Evolutionary conservation across 2,329 filamentous ascomycete genomes (phyloP).

Genomic region (Phaeoacremonium minimum): DNA sequence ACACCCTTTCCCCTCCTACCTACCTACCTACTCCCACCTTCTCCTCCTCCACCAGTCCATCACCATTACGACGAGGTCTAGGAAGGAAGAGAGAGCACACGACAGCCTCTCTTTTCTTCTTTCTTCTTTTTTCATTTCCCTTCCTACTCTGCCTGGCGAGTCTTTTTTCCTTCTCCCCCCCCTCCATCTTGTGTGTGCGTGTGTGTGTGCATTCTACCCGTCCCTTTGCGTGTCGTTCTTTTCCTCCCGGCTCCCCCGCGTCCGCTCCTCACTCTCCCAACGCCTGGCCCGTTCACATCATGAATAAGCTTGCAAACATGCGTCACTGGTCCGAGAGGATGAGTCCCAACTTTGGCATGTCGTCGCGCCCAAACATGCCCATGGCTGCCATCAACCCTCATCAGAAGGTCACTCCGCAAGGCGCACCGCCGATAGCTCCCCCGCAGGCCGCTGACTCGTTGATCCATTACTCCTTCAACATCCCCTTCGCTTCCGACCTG

Average conservation of each 20-base stretch:
- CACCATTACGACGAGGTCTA: slow-evolving; percentile 7
- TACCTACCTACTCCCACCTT: slow-evolving; percentile 5
- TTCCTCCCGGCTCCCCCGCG: background rate
- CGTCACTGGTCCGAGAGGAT: slow-evolving; percentile 69
- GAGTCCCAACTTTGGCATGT: slow-evolving; percentile 64
- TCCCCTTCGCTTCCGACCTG: slow-evolving; percentile 90
- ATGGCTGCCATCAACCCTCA: slow-evolving; percentile 54
- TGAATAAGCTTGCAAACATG: slow-evolving; percentile 71
- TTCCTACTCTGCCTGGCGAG: no score
- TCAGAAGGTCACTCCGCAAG: slow-evolving; percentile 48
- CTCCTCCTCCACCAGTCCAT: slow-evolving; percentile 13
- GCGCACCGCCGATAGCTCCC: slow-evolving; percentile 56
- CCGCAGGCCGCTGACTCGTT: slow-evolving; percentile 69
- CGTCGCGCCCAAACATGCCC: slow-evolving; percentile 49
- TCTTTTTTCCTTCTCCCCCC: background rate
- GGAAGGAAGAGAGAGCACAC: background rate
- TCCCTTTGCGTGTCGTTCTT: background rate
- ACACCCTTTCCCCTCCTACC: background rate
- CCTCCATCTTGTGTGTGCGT: background rate
- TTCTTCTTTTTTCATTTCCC: no score
- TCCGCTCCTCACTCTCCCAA: no score
- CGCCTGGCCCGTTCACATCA: no score
- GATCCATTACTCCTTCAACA: slow-evolving; percentile 94
- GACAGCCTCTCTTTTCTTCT: background rate
- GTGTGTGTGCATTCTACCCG: background rate